Percentiles rank a stretch among this genome's conserved stretches.
phyloP scores from a whole-genome alignment of 2,329 filamentous ascomycete species.

The Penicillium brevicompactum region DNA sequence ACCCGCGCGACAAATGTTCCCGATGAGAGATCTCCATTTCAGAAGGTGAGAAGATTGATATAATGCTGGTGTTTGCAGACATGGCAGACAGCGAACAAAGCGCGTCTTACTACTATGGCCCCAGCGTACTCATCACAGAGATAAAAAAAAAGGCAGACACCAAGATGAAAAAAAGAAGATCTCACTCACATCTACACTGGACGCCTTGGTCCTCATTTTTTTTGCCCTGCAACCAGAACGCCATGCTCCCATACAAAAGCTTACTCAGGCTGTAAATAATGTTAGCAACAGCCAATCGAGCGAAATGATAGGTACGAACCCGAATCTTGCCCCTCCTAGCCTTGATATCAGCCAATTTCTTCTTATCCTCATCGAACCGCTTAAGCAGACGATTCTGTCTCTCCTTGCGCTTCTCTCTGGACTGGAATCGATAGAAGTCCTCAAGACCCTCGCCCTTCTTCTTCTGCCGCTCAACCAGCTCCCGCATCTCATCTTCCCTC shows the following conservation, averaged over 20 bases:
- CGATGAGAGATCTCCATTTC: conserved; percentile 37
- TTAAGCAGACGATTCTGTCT: conserved; percentile 69
- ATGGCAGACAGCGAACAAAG: conserved; percentile 42
- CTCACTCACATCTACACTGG: conserved; percentile 25
- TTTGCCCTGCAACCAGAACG: conserved; percentile 29
- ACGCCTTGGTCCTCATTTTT: conserved; percentile 10
- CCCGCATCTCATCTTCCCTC: conserved; percentile 68
- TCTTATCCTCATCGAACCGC: conserved; percentile 76
- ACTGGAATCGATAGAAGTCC: conserved; percentile 85
- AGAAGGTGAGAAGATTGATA: conserved; percentile 67
- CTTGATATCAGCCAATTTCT: conserved; percentile 70
- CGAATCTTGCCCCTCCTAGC: conserved; percentile 65
- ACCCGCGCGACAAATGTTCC: neutral
- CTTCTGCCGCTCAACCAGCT: conserved; percentile 59
- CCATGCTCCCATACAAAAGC: conserved; percentile 28
- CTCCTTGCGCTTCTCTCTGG: conserved; percentile 75
- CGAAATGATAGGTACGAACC: conserved; percentile 32
- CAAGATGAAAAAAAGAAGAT: neutral
- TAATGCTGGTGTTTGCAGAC: conserved; percentile 65
- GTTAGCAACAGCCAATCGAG: conserved; percentile 16
- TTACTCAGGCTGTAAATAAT: conserved; percentile 37
- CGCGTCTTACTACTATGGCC: conserved; percentile 53
- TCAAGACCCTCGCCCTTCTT: conserved; percentile 66
- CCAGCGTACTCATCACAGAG: conserved; percentile 50
- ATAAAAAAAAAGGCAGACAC: neutral